Evolutionary conservation across 805 yeast species (phyloP), one percentile per base, ranked within the genome.

Genomic region (Lachancea fermentati): DNA sequence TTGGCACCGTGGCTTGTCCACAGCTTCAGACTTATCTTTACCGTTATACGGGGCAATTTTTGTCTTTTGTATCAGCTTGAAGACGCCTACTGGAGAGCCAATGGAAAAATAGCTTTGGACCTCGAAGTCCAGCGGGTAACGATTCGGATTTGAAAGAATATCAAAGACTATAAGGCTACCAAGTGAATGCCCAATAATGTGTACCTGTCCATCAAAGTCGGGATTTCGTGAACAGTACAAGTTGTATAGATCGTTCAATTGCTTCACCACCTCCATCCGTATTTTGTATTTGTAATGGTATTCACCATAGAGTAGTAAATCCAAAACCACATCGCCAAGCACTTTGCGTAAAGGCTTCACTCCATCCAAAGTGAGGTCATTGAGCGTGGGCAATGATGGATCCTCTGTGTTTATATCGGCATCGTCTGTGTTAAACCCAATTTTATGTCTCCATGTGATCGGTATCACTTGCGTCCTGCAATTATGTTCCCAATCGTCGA

Each of bases 61-160:
- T 32, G 72, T 73, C 33, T 81, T 75, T 48, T 78, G 79, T 30
- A 93, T 73, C 24, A 91, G 66, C 58, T 84, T 82, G 62, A 89
- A 84, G 15, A 87, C 78, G 1, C 96, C 97, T 26, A 85, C 75
- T 0, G 97, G 98, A 2, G 96, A 86, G 0, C 97, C 98, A 24
- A 87, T 70, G 9, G 85, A 78, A 57, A 87, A 89, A 47, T 78
- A 73, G 47, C 82, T 81, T 13, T 79, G 81, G 4, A 86, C 89
- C 0, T 76, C 72, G 56, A 91, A 91, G 24, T 75, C 73, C 16
- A 91, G 68, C 2, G 60, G 51, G 42, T 64, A 63, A 1, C 67
- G 69, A 2, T 57, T 49, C 28, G 77, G 82, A 13, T 64, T 55
- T 7, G 79, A 64, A 19, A 89, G 60, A 22, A 91, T 68, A 60